A percentile compares a stretch with the other conserved stretches of the same genome.
These are phyloP conservation scores for Phaeosphaeria sp. DNA, from an alignment of 2,329 filamentous ascomycete species.

Conservation along the genomic window DNA sequence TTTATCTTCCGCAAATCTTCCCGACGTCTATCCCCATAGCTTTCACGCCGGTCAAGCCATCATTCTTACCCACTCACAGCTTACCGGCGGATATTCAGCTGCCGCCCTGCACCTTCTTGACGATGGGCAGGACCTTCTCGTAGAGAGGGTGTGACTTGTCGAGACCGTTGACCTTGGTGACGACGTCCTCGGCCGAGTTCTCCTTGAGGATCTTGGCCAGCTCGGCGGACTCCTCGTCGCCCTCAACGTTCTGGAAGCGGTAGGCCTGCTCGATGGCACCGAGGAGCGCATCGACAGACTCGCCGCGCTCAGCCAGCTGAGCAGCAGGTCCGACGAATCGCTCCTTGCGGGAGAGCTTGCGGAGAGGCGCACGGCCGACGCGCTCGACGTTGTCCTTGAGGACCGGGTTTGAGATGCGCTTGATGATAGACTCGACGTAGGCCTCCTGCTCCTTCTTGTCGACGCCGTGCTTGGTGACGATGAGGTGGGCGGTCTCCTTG, in stretches of 20 bases:
- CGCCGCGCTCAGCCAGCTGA: conserved; percentile 82
- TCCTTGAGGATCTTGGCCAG: conserved; percentile 85
- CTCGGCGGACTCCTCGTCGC: conserved; percentile 86
- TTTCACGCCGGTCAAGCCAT: conserved; percentile 2
- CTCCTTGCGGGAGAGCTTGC: conserved; percentile 94
- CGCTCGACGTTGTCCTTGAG: conserved; percentile 93
- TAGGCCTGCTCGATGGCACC: conserved; percentile 89
- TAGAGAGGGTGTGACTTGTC: conserved; percentile 79
- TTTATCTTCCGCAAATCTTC: conserved; percentile 7
- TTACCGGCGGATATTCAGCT: conserved; percentile 25
- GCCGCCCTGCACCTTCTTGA: conserved; percentile 76
- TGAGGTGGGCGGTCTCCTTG: conserved; percentile 83
- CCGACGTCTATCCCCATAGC: conserved; percentile 5
- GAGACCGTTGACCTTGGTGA: conserved; percentile 82
- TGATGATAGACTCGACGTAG: conserved; percentile 92
- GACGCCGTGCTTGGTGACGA: conserved; percentile 87
- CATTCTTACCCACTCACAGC: conserved; percentile 14
- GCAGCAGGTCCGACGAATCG: conserved; percentile 93
- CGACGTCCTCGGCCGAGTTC: conserved; percentile 75
- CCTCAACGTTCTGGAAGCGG: conserved; percentile 92
- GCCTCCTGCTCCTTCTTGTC: conserved; percentile 74
- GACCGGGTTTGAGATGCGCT: conserved; percentile 90
- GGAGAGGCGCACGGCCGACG: conserved; percentile 90
- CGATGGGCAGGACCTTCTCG: conserved; percentile 74
- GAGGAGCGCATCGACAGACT: conserved; percentile 76